phyloP scores from a whole-genome alignment of 2,329 filamentous ascomycete genomes.

The Didymella keratinophila region DNA sequence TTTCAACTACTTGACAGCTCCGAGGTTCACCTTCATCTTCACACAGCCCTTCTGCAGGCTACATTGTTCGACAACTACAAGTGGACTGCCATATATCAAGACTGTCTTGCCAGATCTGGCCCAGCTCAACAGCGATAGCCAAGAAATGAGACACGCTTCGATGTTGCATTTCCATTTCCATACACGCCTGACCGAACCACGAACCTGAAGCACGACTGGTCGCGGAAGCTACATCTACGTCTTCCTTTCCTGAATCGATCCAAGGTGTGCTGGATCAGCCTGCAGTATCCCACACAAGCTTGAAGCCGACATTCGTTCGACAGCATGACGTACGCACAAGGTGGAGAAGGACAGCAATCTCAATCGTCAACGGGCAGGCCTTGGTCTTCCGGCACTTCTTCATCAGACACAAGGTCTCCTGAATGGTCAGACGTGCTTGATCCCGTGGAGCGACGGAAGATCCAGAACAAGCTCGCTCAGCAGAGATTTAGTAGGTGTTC shows the following conservation, averaged over 20 bases:
- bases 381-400: conserved; percentile 27
- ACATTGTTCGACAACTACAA: not conserved
- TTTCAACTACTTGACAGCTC: conserved; percentile 5
- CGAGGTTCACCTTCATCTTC: conserved; percentile 8
- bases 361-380: conserved; percentile 26
- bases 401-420: conserved; percentile 50
- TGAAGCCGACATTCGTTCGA: not conserved
- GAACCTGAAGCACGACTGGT: conserved; percentile 24
- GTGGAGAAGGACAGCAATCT: conserved; percentile 26
- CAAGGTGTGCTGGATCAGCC: not conserved
- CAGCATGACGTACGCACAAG: conserved; percentile 37
- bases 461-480: conserved; percentile 79
- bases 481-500: conserved; percentile 73
- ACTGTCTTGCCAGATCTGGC: not conserved
- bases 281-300: not conserved
- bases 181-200: conserved; percentile 19
- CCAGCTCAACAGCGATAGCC: not conserved
- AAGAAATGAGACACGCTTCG: conserved; percentile 15
- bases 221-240: conserved; percentile 7
- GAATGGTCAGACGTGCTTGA: conserved; percentile 76
- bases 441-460: conserved; percentile 73
- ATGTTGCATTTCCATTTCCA: conserved; percentile 4
- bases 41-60: not conserved
- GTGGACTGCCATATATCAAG: not conserved
- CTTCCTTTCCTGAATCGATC: not conserved